Percentiles rank a stretch among this genome's conserved stretches.
These are phyloP conservation scores for Solanum tacnaense DNA, from an alignment of 257 asterid genomes.

Conservation along the genomic window DNA sequence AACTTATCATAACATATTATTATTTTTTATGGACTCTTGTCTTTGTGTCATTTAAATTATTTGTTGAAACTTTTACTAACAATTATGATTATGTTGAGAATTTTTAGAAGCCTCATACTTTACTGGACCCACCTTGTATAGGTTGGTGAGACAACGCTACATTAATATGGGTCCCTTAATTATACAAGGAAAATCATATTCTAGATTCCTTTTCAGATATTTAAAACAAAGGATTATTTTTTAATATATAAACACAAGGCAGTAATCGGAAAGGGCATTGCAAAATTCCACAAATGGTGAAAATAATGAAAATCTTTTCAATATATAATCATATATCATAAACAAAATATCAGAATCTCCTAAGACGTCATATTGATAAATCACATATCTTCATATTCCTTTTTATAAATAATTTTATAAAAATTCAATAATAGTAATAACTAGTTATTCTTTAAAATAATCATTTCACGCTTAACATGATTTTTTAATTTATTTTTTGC, in stretches of 20 bases:
- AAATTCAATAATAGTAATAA: not conserved
- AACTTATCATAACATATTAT: not conserved
- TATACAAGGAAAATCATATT: not conserved
- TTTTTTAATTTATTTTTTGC: not conserved
- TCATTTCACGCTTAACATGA: not conserved
- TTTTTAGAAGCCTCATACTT: not conserved
- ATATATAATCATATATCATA: not conserved
- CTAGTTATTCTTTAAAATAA: not conserved
- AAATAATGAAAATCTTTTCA: not conserved
- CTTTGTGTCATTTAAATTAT: not conserved
- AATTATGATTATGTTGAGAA: not conserved
- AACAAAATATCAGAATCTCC: not conserved
- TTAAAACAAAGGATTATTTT: not conserved
- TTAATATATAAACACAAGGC: not conserved
- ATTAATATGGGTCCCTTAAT: not conserved
- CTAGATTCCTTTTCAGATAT: not conserved
- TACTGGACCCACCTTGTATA: not conserved
- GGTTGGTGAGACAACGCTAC: not conserved
- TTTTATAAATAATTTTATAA: not conserved
- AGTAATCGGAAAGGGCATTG: not conserved
- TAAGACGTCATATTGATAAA: not conserved
- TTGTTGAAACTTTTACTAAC: not conserved
- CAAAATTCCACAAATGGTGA: not conserved
- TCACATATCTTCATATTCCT: not conserved
- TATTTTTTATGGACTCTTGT: not conserved